Evolutionary conservation across 2,329 filamentous ascomycete genomes (phyloP).

Genomic region (Pseudogymnoascus sp.): DNA sequence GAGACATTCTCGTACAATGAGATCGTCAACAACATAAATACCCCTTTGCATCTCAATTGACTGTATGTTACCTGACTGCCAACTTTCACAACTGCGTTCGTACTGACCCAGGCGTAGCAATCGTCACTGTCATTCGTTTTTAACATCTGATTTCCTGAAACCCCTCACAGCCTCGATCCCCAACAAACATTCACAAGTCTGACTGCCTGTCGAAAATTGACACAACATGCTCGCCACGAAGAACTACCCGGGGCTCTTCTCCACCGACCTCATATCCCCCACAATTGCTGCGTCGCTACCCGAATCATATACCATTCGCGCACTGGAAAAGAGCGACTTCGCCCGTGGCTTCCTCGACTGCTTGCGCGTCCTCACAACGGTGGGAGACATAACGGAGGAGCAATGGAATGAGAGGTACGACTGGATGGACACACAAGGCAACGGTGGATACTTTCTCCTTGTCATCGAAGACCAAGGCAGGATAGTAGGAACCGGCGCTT

Average conservation of each 20-base stretch:
- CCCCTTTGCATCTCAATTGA: not conserved
- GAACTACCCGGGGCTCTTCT: constrained; percentile 57
- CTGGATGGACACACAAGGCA: constrained; percentile 58
- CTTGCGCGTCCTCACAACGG: constrained; percentile 81
- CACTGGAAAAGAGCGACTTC: constrained; percentile 71
- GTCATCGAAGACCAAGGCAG: constrained; percentile 63
- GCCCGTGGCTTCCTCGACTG: constrained; percentile 80
- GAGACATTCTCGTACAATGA: not conserved
- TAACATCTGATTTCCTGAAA: not conserved
- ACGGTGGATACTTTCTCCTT: constrained; percentile 75
- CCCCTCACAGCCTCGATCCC: not conserved
- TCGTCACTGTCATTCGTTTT: not conserved
- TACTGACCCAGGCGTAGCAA: not conserved
- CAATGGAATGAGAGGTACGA: constrained; percentile 71
- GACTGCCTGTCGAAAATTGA: not conserved
- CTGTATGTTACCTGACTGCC: not conserved
- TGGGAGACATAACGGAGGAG: constrained; percentile 70
- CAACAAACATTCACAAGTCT: not conserved
- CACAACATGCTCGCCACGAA: not conserved
- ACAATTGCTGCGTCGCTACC: constrained; percentile 65
- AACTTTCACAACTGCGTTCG: not conserved
- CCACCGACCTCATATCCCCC: constrained; percentile 65
- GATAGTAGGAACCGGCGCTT: constrained; percentile 78
- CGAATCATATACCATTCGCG: constrained; percentile 71
- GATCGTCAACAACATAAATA: constrained; percentile 2